Base-by-base conservation (phyloP, 2,329 filamentous ascomycete species). In the Raffaelea ambrosiae region DNA sequence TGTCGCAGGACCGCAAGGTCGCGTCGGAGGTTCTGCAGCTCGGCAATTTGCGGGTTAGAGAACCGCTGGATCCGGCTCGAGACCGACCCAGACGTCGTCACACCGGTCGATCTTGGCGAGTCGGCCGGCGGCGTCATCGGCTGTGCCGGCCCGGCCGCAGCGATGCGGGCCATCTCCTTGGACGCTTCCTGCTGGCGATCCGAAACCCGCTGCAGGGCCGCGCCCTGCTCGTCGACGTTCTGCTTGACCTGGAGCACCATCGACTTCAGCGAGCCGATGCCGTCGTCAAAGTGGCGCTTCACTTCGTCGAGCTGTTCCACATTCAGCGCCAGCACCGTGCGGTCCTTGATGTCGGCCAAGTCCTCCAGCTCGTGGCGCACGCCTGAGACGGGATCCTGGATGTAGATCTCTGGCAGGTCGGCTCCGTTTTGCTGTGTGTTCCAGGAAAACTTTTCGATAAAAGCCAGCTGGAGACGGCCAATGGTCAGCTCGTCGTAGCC, bases 361-460 rank as follows among this genome's bases (percentile, higher is more conserved):
- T 98, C 93, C 63, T 98, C 93, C 21, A 98, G 70, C 67, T 98
- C 93, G 63, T 98, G 91, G 16, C 93, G 84, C n/a, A 98, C 86
- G 1, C 93, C 93, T 9, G 93, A 97, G 3, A 96, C 78, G 0
- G 90, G 85, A 62, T 98, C 93, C 63, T 98, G 93, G 16, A 98
- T 93, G 63, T 98, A 96, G 16, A 98, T 97, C 58, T 98, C 93
- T 0, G 93, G 93, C 41, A 98, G 69, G 61, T 98, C 93, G 14
- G 82, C 80, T 8, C 93, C 93, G 58, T 96, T 94, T 51, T 88
- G 85, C 57, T 97, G 90, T 1, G 91, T 96, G 58, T 95, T 97
- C 90, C 94, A 98, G 0, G 91, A 93, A 61, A 98, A 98, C 63
- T 96, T 98, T 57, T 98, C 93, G 57, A 98, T 98, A 58, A 98